phyloP scores from a whole-genome alignment of 2,329 filamentous ascomycete genomes.

The Aspergillus floridensis region DNA sequence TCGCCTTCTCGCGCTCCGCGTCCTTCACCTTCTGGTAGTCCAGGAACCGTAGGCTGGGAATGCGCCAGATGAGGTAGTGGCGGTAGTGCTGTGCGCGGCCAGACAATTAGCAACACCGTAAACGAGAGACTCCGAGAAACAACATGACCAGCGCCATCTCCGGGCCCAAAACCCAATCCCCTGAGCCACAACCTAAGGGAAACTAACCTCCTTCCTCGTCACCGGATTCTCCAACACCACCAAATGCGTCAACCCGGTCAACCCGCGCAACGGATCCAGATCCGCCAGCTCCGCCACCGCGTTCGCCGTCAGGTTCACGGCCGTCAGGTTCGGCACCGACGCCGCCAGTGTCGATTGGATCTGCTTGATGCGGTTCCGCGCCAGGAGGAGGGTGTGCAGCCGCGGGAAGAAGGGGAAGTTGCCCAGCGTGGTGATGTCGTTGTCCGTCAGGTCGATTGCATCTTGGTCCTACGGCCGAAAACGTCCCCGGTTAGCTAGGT shows the following conservation, averaged over 20 bases:
- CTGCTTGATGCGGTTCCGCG: constrained; percentile 79
- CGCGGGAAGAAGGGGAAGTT: constrained; percentile 93
- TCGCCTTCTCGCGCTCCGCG: constrained; percentile 71
- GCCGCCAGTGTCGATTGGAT: constrained; percentile 74
- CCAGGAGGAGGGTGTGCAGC: constrained; percentile 81
- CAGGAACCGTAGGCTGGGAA: constrained; percentile 80
- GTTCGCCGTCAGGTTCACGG: constrained; percentile 80
- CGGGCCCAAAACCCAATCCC: too few species aligned
- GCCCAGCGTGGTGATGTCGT: constrained; percentile 83
- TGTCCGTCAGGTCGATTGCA: constrained; percentile 97
- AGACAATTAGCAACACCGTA: not conserved
- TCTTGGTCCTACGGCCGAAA: constrained; percentile 71
- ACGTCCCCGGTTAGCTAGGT: not conserved
- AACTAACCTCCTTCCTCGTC: constrained; percentile 79
- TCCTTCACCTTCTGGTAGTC: constrained; percentile 92
- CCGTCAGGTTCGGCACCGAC: constrained; percentile 76
- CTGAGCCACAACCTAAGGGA: not conserved
- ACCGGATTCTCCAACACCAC: constrained; percentile 85
- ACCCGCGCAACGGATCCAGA: constrained; percentile 71
- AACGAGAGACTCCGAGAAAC: too few species aligned
- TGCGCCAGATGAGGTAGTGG: constrained; percentile 85
- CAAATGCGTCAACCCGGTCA: constrained; percentile 72
- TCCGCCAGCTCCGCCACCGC: constrained; percentile 80
- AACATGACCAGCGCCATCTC: too few species aligned
- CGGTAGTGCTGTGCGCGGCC: constrained; percentile 71